Conservation (phyloP, 176 grass and related monocot genomes). For the Rhipidocladum racemiflorum region DNA sequence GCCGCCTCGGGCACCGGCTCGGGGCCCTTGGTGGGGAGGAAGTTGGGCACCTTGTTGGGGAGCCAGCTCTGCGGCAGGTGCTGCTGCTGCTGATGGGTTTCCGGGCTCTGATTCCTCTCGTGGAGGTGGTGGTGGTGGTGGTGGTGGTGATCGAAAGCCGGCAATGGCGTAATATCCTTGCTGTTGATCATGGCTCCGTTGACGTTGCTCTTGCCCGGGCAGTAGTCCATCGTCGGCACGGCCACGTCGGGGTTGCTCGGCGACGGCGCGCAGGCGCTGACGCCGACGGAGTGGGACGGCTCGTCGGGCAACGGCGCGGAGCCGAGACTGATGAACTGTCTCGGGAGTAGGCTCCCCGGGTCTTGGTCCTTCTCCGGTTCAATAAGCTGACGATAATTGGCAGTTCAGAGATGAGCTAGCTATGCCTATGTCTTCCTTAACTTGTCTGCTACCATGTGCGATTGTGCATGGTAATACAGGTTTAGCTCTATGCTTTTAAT, state of each 20-base stretch:
- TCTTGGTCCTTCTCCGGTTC: conserved; percentile 37
- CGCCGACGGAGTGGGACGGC: conserved; percentile 18
- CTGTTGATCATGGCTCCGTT: not conserved
- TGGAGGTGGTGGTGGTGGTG: not conserved
- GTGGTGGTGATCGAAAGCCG: conserved; percentile 25
- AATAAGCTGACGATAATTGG: not conserved
- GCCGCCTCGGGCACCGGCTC: conserved; percentile 56
- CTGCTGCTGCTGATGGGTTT: conserved; percentile 14
- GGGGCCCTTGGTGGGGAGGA: conserved; percentile 40
- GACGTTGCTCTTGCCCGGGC: not conserved
- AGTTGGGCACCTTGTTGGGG: conserved; percentile 36
- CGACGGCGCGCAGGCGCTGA: conserved; percentile 19
- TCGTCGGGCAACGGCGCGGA: conserved; percentile 12
- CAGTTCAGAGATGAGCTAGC: not conserved
- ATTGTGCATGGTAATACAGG: not conserved
- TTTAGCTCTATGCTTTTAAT: not conserved
- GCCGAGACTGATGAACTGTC: conserved; percentile 67
- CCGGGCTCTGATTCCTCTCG: conserved; percentile 16
- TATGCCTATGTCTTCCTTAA: not conserved
- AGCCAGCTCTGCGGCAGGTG: conserved; percentile 36
- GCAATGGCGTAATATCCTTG: conserved; percentile 39
- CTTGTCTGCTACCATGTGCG: not conserved
- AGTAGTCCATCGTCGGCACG: conserved; percentile 2
- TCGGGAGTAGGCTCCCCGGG: conserved; percentile 35
- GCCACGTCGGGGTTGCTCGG: conserved; percentile 26